These are phyloP conservation scores for Pulveroboletus sp. DNA, from an alignment of 768 basidiomycete species.

Conservation along the genomic window DNA sequence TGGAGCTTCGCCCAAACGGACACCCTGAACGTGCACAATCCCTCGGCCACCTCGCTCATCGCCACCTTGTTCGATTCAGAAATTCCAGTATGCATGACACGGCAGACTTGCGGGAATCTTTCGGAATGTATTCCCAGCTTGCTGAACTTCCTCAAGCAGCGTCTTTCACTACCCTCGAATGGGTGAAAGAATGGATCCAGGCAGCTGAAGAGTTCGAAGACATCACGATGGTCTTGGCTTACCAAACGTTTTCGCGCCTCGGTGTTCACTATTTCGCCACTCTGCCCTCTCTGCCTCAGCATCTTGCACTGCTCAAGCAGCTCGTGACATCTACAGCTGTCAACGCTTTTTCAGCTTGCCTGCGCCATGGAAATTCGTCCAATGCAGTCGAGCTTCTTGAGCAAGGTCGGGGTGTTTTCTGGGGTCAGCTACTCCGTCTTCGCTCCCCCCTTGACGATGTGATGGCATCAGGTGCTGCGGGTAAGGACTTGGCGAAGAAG, in stretches of 20 bases:
- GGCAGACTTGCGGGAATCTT: background rate
- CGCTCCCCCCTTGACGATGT: constrained; percentile 10
- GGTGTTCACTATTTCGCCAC: too few relatives aligned
- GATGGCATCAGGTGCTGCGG: background rate
- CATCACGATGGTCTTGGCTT: background rate
- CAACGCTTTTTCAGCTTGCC: constrained; percentile 13
- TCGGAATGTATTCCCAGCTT: background rate
- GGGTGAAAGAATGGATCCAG: background rate
- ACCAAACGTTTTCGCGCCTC: background rate
- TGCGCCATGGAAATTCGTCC: constrained; percentile 7
- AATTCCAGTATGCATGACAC: background rate
- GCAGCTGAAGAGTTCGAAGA: background rate
- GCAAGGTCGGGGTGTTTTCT: constrained; percentile 22
- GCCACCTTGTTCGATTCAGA: background rate
- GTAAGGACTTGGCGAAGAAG: background rate
- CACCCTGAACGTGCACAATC: background rate
- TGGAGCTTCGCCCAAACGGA: background rate
- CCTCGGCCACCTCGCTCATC: background rate
- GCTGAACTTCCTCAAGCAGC: background rate
- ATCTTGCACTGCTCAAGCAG: background rate
- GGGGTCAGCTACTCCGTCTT: constrained; percentile 20
- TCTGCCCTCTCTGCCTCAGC: background rate
- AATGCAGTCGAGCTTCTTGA: constrained; percentile 32
- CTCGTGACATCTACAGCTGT: background rate
- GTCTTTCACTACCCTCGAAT: background rate